phyloP scores from a whole-genome alignment of 176 grass and related monocot species.

The Eragrostis curvula region DNA sequence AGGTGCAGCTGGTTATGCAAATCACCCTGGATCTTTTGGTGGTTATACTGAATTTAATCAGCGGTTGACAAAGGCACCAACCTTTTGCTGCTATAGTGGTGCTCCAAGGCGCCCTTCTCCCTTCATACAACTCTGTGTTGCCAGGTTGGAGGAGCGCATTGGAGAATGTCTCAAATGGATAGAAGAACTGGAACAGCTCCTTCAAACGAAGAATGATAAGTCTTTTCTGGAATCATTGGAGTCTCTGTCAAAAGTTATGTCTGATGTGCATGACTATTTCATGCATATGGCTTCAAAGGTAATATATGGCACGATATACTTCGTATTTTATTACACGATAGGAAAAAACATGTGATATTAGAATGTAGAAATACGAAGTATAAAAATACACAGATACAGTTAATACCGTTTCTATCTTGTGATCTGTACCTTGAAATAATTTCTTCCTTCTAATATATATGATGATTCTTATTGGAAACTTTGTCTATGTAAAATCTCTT shows the following conservation, averaged over 20 bases:
- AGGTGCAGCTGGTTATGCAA: constrained; percentile 42
- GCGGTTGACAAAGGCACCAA: constrained; percentile 37
- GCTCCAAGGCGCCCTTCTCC: constrained; percentile 66
- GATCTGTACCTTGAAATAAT: neutral
- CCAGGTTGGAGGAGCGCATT: constrained; percentile 70
- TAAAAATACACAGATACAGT: no score
- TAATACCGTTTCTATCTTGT: no score
- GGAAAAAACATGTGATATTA: no score
- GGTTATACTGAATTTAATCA: constrained; percentile 41
- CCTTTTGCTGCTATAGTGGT: constrained; percentile 55
- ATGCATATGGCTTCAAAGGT: constrained; percentile 95
- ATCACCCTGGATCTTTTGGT: constrained; percentile 17
- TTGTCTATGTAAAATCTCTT: constrained; percentile 1
- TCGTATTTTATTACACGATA: neutral
- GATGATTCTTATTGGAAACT: constrained; percentile 2
- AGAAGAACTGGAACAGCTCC: constrained; percentile 75
- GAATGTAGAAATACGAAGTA: no score
- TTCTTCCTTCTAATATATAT: neutral
- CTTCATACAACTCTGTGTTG: constrained; percentile 64
- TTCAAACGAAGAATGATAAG: constrained; percentile 62
- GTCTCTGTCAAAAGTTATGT: constrained; percentile 74
- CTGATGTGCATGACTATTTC: constrained; percentile 82
- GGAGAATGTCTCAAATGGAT: constrained; percentile 67
- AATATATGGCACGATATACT: constrained; percentile 14
- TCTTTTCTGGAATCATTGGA: constrained; percentile 49